These are phyloP conservation scores for Septoria petroselini DNA, from an alignment of 2,329 filamentous ascomycete species.

Conservation along the genomic window DNA sequence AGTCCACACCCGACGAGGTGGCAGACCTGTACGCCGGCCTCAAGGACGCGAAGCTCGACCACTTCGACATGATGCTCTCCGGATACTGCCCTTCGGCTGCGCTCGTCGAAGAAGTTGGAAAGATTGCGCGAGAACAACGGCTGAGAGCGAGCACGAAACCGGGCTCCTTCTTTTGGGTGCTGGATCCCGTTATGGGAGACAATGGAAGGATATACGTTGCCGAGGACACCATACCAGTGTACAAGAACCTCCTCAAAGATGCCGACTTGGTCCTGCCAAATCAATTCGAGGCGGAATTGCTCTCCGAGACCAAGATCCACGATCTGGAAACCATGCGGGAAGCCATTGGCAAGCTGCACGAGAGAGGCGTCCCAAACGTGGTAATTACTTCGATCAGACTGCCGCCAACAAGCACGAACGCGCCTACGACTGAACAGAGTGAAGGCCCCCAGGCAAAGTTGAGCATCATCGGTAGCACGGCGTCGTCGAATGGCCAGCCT, in stretches of 20 bases:
- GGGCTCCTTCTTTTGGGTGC: conserved; percentile 89
- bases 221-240: conserved; percentile 86
- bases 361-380: conserved; percentile 70
- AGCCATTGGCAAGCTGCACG: conserved; percentile 75
- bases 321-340: conserved; percentile 68
- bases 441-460: conserved; percentile 25
- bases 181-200: conserved; percentile 98
- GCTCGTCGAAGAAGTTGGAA: conserved; percentile 77
- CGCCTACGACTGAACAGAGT: conserved; percentile 30
- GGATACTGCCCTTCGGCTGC: conserved; percentile 90
- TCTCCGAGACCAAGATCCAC: conserved; percentile 79
- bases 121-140: conserved; percentile 77
- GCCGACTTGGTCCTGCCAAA: conserved; percentile 94
- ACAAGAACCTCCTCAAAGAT: conserved; percentile 72
- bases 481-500: conserved; percentile 60
- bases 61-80: conserved; percentile 92
- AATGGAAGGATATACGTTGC: conserved; percentile 89
- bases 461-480: conserved; percentile 72
- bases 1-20: conserved; percentile 77
- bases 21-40: conserved; percentile 79
- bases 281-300: conserved; percentile 92
- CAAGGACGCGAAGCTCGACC: conserved; percentile 75
- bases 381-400: conserved; percentile 88
- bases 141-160: conserved; percentile 59
- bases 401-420: conserved; percentile 51